Conservation (phyloP, 2,329 filamentous ascomycete genomes). For the Arachnopeziza araneosa region DNA sequence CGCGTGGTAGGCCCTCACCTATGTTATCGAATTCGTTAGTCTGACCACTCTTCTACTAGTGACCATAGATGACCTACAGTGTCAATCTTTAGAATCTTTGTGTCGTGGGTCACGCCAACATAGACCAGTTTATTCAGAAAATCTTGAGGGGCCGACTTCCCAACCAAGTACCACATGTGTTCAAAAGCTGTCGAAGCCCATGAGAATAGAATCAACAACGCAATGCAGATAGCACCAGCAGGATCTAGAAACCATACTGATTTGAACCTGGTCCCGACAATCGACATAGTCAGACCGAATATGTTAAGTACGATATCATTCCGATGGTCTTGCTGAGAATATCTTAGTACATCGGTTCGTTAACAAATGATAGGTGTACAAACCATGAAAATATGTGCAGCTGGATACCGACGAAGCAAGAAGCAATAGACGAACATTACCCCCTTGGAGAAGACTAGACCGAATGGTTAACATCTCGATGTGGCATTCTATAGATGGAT, state of each 20-base stretch:
- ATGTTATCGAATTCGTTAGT: neutral
- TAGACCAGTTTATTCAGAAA: conserved; percentile 84
- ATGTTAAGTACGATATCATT: conserved; percentile 87
- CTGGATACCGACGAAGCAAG: conserved; percentile 46
- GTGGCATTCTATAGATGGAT: neutral
- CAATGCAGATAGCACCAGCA: conserved; percentile 72
- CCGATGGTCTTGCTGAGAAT: conserved; percentile 15
- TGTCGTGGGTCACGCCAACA: conserved; percentile 88
- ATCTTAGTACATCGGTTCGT: neutral
- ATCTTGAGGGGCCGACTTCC: conserved; percentile 71
- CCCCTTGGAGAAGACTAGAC: conserved; percentile 44
- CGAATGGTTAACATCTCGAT: neutral
- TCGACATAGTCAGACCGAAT: conserved; percentile 81
- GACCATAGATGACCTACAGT: conserved; percentile 44
- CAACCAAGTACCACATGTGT: conserved; percentile 76
- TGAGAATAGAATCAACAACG: conserved; percentile 70
- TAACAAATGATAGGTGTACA: neutral
- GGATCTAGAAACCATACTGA: conserved; percentile 78
- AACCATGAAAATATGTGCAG: conserved; percentile 51
- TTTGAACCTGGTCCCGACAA: conserved; percentile 61
- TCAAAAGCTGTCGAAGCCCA: conserved; percentile 69
- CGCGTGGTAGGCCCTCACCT: conserved; percentile 68
- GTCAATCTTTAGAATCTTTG: conserved; percentile 79
- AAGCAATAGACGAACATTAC: conserved; percentile 50
- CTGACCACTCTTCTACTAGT: neutral